Base-by-base conservation (phyloP, 768 basidiomycete genomes). In the Termitomyces sp. region DNA sequence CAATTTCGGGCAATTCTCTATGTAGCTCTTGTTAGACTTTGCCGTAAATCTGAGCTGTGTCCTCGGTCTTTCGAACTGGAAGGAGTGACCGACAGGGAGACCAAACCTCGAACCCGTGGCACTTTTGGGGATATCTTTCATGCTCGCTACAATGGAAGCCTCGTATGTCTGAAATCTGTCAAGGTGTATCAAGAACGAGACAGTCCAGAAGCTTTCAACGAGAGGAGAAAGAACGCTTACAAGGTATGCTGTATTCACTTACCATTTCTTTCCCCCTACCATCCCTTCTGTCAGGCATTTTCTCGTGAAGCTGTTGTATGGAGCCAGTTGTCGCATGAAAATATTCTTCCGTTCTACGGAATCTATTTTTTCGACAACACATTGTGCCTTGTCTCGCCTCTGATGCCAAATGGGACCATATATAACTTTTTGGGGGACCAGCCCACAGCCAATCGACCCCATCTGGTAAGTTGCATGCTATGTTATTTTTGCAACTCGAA, bases 391-490 rank as follows among this genome's bases (percentile, higher is more conserved):
- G 73, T 77, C 1, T 74, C 74, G 1, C 74, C 76, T 8, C 75
- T 73, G 74, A 73, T 75, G 73, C 68, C 71, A 37, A 68, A 74
- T 45, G 76, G 77, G 1, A 72, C 73, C 45, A 61, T 75, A 25
- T 67, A 66, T 40, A 66, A 73, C 8, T 73, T 56, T 56, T 55
- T 73, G 32, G 42, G 3, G 7, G 36, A 55, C 14, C 49, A 63
- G 52, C 71, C 72, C 1, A 25, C 25, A 25, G 25, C 25, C 25
- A 25, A 25, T 25, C 25, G 25, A 25, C 25, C 25, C 25, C 25
- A 25, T 25, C 25, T 25, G 25, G 25, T 25, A 25, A 25, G 25
- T 25, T 25, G 25, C 25, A 25, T 25, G 25, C 25, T 25, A 25
- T 25, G 25, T 25, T 25, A 25, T 25, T 25, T 25, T 25, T 25